Percentiles rank a stretch among this genome's conserved stretches.
phyloP scores from a whole-genome alignment of 441 rosid species.

The Capsella rubella region DNA sequence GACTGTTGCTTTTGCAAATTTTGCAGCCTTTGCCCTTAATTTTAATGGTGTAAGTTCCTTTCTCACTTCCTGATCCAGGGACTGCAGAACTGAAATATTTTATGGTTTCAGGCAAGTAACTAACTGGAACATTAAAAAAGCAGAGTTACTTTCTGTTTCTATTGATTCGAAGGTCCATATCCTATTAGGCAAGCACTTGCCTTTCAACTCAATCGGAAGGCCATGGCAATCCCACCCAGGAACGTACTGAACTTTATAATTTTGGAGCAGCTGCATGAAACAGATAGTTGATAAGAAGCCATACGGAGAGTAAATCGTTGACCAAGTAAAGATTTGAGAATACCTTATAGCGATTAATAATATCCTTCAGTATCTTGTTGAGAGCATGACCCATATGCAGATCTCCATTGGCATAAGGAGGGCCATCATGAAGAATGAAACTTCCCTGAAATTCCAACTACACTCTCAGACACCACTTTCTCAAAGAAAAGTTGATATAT shows the following conservation, averaged over 20 bases:
- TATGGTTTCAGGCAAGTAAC: conserved; percentile 37
- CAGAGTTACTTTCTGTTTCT: conserved; percentile 19
- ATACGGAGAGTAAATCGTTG: conserved; percentile 19
- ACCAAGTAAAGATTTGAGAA: conserved; percentile 34
- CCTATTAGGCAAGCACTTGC: conserved; percentile 56
- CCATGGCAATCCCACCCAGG: conserved; percentile 99
- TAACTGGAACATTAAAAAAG: conserved; percentile 27
- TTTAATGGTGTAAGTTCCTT: conserved; percentile 86
- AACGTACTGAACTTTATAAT: conserved; percentile 81
- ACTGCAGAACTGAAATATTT: conserved; percentile 85
- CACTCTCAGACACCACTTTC: conserved; percentile 47
- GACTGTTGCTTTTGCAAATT: conserved; percentile 93
- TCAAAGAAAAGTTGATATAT: conserved; percentile 25
- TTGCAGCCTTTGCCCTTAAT: conserved; percentile 93
- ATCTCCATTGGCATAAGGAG: conserved; percentile 98
- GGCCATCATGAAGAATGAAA: conserved; percentile 97
- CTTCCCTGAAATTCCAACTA: conserved; percentile 58
- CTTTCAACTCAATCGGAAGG: conserved; percentile 97
- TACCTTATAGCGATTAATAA: conserved; percentile 96
- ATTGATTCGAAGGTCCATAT: conserved; percentile 24
- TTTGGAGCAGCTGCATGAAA: conserved; percentile 81
- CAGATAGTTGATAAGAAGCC: conserved; percentile 17
- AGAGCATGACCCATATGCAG: conserved; percentile 97
- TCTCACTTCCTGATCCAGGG: conserved; percentile 82
- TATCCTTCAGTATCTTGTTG: conserved; percentile 96